Evolutionary conservation across 352 stramenopile species (phyloP), one percentile per base, ranked within the genome.

Genomic region (Globisporangium perplexum): DNA sequence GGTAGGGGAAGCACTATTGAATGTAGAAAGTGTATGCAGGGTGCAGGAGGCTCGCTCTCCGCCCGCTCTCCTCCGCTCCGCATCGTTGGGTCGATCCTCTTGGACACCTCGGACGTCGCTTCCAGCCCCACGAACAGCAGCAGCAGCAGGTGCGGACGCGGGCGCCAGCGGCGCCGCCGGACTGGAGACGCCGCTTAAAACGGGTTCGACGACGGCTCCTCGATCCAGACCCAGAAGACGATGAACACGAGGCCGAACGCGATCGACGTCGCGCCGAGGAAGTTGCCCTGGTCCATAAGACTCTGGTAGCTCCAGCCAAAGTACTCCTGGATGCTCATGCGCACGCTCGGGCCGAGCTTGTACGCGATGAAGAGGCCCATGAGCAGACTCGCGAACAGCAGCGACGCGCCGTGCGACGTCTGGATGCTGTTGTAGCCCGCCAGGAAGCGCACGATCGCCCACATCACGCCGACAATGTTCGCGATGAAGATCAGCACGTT

Each of bases 231-330:
- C 83, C 83, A 93, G 33, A 91, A 63, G 47, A 82, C 73, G 59
- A 93, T 88, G 66, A 93, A 88, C 55, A 90, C 73, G 60, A 93
- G 72, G 24, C 80, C 83, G 47, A 90, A 71, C 3, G 83, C 80
- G 50, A 93, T 85, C 15, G 77, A 88, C 50, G 83, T 84, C 28
- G 74, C 84, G 60, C 83, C 83, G 66, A 93, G 83, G 47, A 93
- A 89, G 75, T 93, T 93, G 46, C 83, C 83, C 60, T 93, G 77
- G 65, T 93, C 83, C 69, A 85, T 90, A 53, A 93, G 61, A 70
- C 83, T 93, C 61, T 87, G 73, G 77, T 93, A 90, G 60, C 80
- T 91, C 83, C 83, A 93, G 53, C 83, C 83, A 60, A 93, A 93
- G 66, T 93, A 93, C 53, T 90, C 79, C 60, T 93, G 83, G 57